These are phyloP conservation scores for Amaranthus palmeri DNA, from an alignment of 148 eudicot species.

Conservation along the genomic window DNA sequence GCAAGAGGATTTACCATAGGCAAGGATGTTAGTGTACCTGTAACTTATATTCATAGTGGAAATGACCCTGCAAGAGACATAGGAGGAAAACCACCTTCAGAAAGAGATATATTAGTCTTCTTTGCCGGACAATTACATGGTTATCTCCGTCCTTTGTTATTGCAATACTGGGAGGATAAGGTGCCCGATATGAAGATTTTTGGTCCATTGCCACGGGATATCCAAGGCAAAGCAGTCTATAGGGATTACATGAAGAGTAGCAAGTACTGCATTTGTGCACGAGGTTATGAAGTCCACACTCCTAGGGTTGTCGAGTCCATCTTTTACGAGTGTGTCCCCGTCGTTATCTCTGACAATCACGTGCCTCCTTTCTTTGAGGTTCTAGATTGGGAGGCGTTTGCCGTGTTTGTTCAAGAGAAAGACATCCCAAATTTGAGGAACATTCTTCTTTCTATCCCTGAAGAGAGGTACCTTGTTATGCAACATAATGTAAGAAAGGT, in stretches of 20 bases:
- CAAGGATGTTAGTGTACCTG: slow-evolving; percentile 65
- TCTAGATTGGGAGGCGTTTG: slow-evolving; percentile 66
- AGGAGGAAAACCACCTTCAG: slow-evolving; percentile 62
- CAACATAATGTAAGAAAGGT: slow-evolving; percentile 49
- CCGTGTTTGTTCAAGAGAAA: slow-evolving; percentile 57
- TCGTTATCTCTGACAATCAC: slow-evolving; percentile 70
- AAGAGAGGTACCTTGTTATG: slow-evolving; percentile 59
- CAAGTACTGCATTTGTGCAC: slow-evolving; percentile 77
- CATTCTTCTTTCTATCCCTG: slow-evolving; percentile 59
- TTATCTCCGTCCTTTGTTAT: slow-evolving; percentile 58
- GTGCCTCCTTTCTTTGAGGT: slow-evolving; percentile 84
- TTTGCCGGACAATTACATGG: slow-evolving; percentile 79
- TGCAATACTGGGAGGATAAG: slow-evolving; percentile 65
- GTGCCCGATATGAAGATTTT: slow-evolving; percentile 60
- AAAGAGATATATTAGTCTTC: slow-evolving; percentile 58
- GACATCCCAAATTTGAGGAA: slow-evolving; percentile 66
- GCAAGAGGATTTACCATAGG: slow-evolving; percentile 65
- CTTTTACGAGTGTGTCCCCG: slow-evolving; percentile 73
- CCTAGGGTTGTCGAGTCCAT: slow-evolving; percentile 74
- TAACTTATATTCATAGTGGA: slow-evolving; percentile 53
- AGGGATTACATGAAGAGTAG: slow-evolving; percentile 71
- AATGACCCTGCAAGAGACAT: slow-evolving; percentile 49
- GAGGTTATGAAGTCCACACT: slow-evolving; percentile 70
- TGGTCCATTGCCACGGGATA: slow-evolving; percentile 61
- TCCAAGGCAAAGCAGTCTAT: slow-evolving; percentile 55